Evolutionary conservation across 1,284 basidiomycete genomes (phyloP).

Genomic region (Mycena sp.): DNA sequence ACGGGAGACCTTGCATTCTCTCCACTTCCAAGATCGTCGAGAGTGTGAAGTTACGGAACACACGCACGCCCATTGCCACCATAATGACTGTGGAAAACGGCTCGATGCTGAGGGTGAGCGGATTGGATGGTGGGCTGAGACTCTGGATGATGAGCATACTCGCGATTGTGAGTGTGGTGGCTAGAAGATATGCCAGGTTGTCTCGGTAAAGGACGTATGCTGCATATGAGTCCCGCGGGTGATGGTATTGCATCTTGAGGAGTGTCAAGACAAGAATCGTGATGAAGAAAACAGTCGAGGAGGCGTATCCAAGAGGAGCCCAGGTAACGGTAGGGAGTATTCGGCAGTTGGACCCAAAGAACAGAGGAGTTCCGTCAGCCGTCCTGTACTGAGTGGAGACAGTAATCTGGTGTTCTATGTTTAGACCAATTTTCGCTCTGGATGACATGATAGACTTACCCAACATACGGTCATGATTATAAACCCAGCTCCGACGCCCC

Average conservation of each 20-base stretch:
- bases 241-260: constrained; percentile 11
- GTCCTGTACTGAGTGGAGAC: constrained; percentile 12
- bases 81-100: constrained; percentile 2
- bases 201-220: constrained; percentile 11
- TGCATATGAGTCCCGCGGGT: background rate
- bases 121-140: constrained; percentile 11
- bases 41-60: constrained; percentile 20
- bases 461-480: background rate
- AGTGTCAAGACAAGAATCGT: constrained; percentile 14
- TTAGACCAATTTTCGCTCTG: background rate
- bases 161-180: background rate
- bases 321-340: constrained; percentile 1
- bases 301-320: constrained; percentile 1
- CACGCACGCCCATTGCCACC: constrained; percentile 5
- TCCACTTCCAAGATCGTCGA: constrained; percentile 6
- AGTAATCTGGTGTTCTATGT: background rate
- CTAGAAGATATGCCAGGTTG: constrained; percentile 11
- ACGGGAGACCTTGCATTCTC: background rate
- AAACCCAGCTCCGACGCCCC: background rate
- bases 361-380: background rate
- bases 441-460: background rate
- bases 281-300: constrained; percentile 5
- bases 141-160: constrained; percentile 9
- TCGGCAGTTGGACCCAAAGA: constrained; percentile 12
- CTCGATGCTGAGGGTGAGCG: constrained; percentile 2